Percentiles rank a stretch among this genome's conserved stretches.
Conservation (phyloP, 2,329 filamentous ascomycete species). For the Lasiodiplodia gonubiensis region DNA sequence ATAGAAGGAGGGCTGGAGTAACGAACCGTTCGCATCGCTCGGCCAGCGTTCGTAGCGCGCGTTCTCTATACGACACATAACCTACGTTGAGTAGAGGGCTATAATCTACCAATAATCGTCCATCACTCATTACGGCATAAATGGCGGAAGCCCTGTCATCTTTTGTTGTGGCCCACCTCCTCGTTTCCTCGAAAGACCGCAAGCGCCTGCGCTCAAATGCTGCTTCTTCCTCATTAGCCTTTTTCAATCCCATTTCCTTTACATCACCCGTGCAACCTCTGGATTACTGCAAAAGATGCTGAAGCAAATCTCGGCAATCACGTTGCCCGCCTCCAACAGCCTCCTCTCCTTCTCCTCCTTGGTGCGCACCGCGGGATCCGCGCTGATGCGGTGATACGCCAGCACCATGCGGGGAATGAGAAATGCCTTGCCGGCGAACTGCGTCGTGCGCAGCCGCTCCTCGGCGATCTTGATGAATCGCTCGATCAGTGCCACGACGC, state of each 20-base stretch:
- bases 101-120: not conserved
- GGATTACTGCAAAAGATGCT: slow-evolving; percentile 16
- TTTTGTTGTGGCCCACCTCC: not conserved
- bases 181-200: too few relatives aligned
- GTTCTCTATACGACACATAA: not conserved
- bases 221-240: not conserved
- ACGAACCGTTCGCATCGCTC: not conserved
- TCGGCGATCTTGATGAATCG: slow-evolving; percentile 21
- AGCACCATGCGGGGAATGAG: slow-evolving; percentile 25
- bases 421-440: slow-evolving; percentile 26
- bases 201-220: not conserved
- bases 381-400: slow-evolving; percentile 18
- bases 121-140: too few relatives aligned
- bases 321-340: slow-evolving; percentile 11
- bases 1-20: not conserved
- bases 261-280: slow-evolving; percentile 20
- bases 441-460: slow-evolving; percentile 18
- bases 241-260: not conserved
- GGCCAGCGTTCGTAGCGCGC: not conserved
- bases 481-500: slow-evolving; percentile 11
- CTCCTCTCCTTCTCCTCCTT: slow-evolving; percentile 8
- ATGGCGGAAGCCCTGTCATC: too few relatives aligned
- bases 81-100: not conserved
- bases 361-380: not conserved
- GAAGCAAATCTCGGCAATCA: slow-evolving; percentile 24